Conservation (phyloP, 208 protist genomes). For the Wallacemonas rigidus region DNA sequence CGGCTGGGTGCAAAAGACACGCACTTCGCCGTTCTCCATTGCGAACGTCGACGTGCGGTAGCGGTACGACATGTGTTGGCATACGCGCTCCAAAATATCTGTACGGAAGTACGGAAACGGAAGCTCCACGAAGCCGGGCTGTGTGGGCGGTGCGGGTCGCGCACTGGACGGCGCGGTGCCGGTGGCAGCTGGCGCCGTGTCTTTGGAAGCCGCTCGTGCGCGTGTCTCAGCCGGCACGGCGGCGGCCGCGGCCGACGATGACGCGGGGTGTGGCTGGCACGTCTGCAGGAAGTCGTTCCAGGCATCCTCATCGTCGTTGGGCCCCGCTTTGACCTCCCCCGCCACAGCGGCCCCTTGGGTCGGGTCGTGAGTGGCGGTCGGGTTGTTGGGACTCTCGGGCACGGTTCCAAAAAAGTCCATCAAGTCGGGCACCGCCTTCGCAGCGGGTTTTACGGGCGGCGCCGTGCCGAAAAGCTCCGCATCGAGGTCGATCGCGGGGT, state of each 20-base stretch:
- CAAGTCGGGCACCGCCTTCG: constrained; percentile 21
- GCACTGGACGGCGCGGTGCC: no score
- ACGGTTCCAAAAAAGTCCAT: constrained; percentile 27
- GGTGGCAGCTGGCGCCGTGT: no score
- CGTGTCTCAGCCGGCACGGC: no score
- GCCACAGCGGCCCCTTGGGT: background rate
- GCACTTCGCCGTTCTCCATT: constrained; percentile 33
- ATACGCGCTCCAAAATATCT: constrained; percentile 62
- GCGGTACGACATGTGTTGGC: constrained; percentile 81
- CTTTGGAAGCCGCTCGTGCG: no score
- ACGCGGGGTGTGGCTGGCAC: background rate
- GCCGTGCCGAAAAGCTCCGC: constrained; percentile 7
- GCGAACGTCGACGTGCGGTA: constrained; percentile 52
- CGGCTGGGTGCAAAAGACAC: constrained; percentile 45
- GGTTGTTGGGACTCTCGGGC: background rate
- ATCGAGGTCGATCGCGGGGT: constrained; percentile 3
- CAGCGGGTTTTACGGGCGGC: background rate
- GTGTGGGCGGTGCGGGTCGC: background rate
- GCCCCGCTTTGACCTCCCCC: background rate
- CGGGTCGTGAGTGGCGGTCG: background rate
- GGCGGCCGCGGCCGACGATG: background rate
- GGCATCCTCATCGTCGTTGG: background rate
- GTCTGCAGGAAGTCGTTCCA: constrained; percentile 3
- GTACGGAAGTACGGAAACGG: constrained; percentile 76
- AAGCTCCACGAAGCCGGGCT: constrained; percentile 40